Conservation (phyloP, 352 stramenopile species). For the Lagenidium giganteum region DNA sequence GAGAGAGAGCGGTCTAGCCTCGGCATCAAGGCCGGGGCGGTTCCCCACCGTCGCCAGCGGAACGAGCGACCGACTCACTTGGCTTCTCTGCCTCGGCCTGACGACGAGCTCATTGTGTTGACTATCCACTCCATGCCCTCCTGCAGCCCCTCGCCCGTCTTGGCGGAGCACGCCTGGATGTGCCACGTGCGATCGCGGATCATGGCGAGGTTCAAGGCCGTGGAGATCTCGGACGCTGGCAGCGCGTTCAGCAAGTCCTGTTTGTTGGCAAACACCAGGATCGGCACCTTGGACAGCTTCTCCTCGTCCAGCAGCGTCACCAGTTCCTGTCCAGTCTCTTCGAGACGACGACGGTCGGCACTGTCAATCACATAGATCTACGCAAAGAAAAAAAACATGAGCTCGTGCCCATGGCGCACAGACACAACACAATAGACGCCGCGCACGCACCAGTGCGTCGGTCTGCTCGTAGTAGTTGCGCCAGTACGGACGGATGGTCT, state of each 20-base stretch:
- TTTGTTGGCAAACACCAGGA: slow-evolving; percentile 97
- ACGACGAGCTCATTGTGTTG: slow-evolving; percentile 60
- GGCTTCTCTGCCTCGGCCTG: slow-evolving; percentile 45
- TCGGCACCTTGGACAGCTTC: slow-evolving; percentile 89
- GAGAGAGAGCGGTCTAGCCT: slow-evolving; percentile 1
- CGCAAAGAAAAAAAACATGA: background rate
- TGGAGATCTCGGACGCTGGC: slow-evolving; percentile 87
- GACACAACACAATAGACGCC: background rate
- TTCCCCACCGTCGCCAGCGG: background rate
- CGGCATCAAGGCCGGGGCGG: background rate
- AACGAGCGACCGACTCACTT: slow-evolving; percentile 33
- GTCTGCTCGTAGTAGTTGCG: slow-evolving; percentile 99
- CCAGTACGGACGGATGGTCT: slow-evolving; percentile 99
- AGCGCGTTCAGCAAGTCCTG: slow-evolving; percentile 93
- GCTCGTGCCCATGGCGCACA: too few species aligned
- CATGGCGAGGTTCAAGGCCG: slow-evolving; percentile 83
- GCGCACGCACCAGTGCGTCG: slow-evolving; percentile 73
- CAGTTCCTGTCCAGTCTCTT: slow-evolving; percentile 93
- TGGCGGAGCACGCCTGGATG: slow-evolving; percentile 89
- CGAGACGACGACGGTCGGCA: slow-evolving; percentile 86
- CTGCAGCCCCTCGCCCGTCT: slow-evolving; percentile 86
- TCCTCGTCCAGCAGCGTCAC: slow-evolving; percentile 92
- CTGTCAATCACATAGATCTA: slow-evolving; percentile 96
- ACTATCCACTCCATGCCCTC: slow-evolving; percentile 88
- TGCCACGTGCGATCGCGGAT: slow-evolving; percentile 88